Evolutionary conservation across 176 grass and related monocot species (phyloP), one percentile per base, ranked within the genome.

Genomic region (Echinochloa phyllopogon): DNA sequence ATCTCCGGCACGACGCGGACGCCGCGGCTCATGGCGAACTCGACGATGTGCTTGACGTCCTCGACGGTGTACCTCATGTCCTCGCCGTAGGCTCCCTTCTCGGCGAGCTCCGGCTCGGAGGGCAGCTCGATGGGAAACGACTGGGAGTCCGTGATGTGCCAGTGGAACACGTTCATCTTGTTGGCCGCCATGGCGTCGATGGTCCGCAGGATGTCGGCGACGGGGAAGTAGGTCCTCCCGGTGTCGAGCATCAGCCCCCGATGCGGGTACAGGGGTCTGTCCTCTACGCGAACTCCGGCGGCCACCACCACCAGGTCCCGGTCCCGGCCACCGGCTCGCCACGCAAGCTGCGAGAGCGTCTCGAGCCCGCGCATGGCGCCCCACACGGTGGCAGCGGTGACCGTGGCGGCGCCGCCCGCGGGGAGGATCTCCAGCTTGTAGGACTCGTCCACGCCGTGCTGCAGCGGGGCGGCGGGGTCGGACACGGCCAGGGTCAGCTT

Each of bases 91-190:
- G 93, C 81, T 2, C 93, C 96, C 72, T 78, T 88, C 45, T 82
- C 86, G 5, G 96, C 93, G 23, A 99, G 91, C 10, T 51, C 40
- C 18, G 93, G 93, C 74, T 89, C 88, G 29, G 96, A 94, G 29
- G 93, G 91, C 0, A 99, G 86, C 52, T 87, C 84, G 86, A 99
- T 76, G 57, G 96, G 91, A 84, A 99, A 99, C 23, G 96, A 95
- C 66, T 99, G 93, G 2, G 96, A 94, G 73, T 99, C 96, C 6
- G 93, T 92, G 90, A 99, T 92, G 86, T 99, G 96, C 96, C 96
- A 99, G 76, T 99, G 96, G 85, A 99, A 92, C 50, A 99, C 91
- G 79, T 99, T 99, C 86, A 96, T 91, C 93, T 96, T 96, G 86
- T 99, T 99, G 76, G 87, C 82, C 56, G 83, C 89, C 93, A 98